phyloP scores from a whole-genome alignment of 2,329 filamentous ascomycete species.

The Clonostachys solani region DNA sequence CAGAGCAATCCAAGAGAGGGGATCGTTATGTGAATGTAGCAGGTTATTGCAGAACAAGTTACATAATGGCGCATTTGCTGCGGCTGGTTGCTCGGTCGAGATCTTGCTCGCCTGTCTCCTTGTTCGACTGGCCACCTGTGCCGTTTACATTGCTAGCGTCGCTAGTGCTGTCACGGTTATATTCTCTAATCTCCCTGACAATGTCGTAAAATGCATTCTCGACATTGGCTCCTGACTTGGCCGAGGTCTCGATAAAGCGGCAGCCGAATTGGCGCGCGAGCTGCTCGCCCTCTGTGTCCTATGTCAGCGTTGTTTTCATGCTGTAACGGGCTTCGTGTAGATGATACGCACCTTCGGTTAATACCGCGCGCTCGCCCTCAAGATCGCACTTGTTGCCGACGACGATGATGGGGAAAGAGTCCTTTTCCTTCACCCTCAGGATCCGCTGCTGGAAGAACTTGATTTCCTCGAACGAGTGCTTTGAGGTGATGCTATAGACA shows the following conservation, averaged over 20 bases:
- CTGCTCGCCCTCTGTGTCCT: constrained; percentile 73
- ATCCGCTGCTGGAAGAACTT: constrained; percentile 99
- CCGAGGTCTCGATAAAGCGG: constrained; percentile 99
- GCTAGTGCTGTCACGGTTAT: constrained; percentile 96
- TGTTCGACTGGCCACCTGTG: background rate
- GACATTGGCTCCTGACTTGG: constrained; percentile 96
- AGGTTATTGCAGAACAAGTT: too few relatives aligned
- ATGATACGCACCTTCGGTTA: constrained; percentile 70
- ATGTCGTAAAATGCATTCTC: constrained; percentile 99
- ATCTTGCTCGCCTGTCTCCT: too few relatives aligned
- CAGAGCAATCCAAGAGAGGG: too few relatives aligned
- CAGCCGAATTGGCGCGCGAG: constrained; percentile 85
- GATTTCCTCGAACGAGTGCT: constrained; percentile 98
- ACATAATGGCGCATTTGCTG: too few relatives aligned
- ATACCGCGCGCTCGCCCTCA: constrained; percentile 86
- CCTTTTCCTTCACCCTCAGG: constrained; percentile 97
- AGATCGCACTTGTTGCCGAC: constrained; percentile 99
- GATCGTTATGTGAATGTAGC: too few relatives aligned
- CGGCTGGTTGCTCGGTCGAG: too few relatives aligned
- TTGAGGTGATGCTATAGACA: constrained; percentile 96
- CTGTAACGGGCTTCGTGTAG: too few relatives aligned
- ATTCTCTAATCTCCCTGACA: constrained; percentile 94
- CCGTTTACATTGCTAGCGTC: constrained; percentile 63
- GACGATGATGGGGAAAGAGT: constrained; percentile 99
- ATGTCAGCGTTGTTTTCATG: constrained; percentile 1